A percentile compares a stretch with the other conserved stretches of the same genome.
phyloP scores from a whole-genome alignment of 176 grass and related monocot genomes.

The Typha latifolia region DNA sequence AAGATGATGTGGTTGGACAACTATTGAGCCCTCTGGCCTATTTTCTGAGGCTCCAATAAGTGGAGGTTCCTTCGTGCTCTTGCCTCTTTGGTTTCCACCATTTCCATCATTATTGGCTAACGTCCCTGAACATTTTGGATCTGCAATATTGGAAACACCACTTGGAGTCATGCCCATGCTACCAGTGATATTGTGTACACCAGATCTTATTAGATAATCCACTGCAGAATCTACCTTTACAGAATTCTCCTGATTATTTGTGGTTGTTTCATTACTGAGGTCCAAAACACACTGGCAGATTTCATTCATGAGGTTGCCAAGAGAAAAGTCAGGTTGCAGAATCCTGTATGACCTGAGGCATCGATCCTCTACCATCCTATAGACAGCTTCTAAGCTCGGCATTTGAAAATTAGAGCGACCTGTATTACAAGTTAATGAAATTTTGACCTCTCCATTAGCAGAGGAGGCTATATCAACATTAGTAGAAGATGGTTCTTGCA shows the following conservation, averaged over 20 bases:
- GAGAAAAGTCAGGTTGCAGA: constrained; percentile 46
- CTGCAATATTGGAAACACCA: neutral
- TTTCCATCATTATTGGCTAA: neutral
- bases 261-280: constrained; percentile 9
- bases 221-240: constrained; percentile 7
- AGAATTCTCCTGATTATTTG: constrained; percentile 3
- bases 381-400: constrained; percentile 44
- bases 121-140: neutral
- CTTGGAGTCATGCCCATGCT: neutral
- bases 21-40: constrained; percentile 14
- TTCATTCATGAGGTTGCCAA: constrained; percentile 54
- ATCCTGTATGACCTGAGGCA: constrained; percentile 45
- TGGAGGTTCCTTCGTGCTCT: constrained; percentile 8
- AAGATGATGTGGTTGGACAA: constrained; percentile 34
- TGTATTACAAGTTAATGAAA: constrained; percentile 37
- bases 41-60: constrained; percentile 1
- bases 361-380: constrained; percentile 49
- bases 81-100: constrained; percentile 14
- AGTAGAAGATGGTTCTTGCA: constrained; percentile 22
- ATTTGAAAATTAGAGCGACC: constrained; percentile 30
- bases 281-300: constrained; percentile 52
- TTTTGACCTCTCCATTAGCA: constrained; percentile 46
- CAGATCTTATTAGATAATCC: constrained; percentile 1
- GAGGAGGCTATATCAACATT: constrained; percentile 60
- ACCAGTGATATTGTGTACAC: neutral